Evolutionary conservation across 805 yeast genomes (phyloP), one percentile per base, ranked within the genome.

Genomic region (Myxozyma udenii): DNA sequence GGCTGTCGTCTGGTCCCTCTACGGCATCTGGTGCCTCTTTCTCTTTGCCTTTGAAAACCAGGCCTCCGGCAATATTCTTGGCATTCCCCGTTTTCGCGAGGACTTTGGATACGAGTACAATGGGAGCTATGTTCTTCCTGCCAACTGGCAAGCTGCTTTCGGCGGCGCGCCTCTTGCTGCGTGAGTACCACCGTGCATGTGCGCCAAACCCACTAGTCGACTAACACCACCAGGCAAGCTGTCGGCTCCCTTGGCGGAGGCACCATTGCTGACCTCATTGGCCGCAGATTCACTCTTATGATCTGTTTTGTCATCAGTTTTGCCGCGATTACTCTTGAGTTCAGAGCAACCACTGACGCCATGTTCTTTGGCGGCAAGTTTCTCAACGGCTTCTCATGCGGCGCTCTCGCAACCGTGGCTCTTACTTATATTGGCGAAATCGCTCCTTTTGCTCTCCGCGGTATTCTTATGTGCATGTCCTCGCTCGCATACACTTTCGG

Each of bases 401-500:
- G 80, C 45, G 67, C 69, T 9, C 67, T 74, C 55, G 70, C 68
- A 16, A 68, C 75, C 12, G 58, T 71, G 57, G 66, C 72, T 6
- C 68, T 70, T 1, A 62, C 76, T 2, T 76, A 74, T 57, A 71
- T 74, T 12, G 68, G 77, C n/a, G 79, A 76, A 51, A 70, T 75
- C 7, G 62, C 71, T 50, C 78, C 78, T 4, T 62, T 73, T 42
- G 72, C 68, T 3, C 62, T 74, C 45, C 63, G 78, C 61, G 66
- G 71, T 46, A 66, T 71, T 48, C 63, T 72, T 55, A 69, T 76
- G 19, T 68, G 77, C 18, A 68, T 67, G 40, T 65, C 70, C 37
- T 74, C 75, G 35, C 71, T 73, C 41, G 69, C 75, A 47, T 65
- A 75, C 59, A 64, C 73, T 42, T 64, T 75, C 41, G 74, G 76